Evolutionary conservation across 2,329 filamentous ascomycete species (phyloP), one percentile per base, ranked within the genome.

Genomic region (Microascus cirrosus): DNA sequence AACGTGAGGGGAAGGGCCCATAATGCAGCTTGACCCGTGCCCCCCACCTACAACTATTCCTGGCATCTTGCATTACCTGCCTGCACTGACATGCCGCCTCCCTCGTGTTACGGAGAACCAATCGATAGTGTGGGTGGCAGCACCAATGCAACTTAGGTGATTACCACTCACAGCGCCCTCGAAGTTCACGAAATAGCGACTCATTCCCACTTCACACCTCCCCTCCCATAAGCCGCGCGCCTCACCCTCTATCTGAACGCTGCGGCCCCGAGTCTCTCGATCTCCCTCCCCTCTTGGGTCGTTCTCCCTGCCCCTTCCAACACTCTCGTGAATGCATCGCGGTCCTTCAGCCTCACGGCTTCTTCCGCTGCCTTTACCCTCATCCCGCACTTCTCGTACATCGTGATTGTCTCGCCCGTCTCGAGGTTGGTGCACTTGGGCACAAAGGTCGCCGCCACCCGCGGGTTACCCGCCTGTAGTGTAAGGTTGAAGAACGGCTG

Each of bases 311-410:
- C 91, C 62, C 87, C 90, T 59, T 82, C 81, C 63, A 90, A 78
- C 62, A 97, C 73, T 56, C 84, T 78, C 64, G 87, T 82, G 72
- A 95, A 84, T n/a, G 85, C 75, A 64, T 85, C 86, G 54, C 83
- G 76, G 68, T 99, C 89, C 71, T 89, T 95, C 60, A 82, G 79
- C 73, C 85, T 90, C 60, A 91, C 80, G 2, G 94, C 93, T 74
- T 97, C 94, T 73, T 97, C 92, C 3, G 88, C 94, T 2, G 94
- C 94, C 73, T 90, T 91, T 32, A 87, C 81, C 52, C 90, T 77
- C 84, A 96, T 83, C 20, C 93, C 93, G 70, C 94, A 97, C 73
- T 96, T 96, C 65, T 95, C 85, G 81, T 92, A 99, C 93, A 99
- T 96, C 63, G 87, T 82, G 58, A 96, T 86, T 3, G 86, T 77